These are phyloP conservation scores for Imleria badia DNA, from an alignment of 768 basidiomycete genomes.

Conservation along the genomic window DNA sequence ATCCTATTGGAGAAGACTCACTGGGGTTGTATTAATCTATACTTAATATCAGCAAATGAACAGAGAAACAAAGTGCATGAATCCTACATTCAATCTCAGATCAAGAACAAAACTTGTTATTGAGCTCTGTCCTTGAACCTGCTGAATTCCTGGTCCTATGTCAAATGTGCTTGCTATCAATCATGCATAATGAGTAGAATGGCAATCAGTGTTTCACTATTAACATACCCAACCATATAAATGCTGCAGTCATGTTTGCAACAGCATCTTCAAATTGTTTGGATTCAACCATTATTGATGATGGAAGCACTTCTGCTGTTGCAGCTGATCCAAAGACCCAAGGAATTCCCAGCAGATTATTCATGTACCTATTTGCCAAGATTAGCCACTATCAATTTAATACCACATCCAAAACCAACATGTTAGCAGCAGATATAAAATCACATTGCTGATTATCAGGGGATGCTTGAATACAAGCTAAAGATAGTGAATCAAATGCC, in stretches of 20 bases:
- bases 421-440: background rate
- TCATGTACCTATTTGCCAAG: background rate
- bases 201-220: background rate
- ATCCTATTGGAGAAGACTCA: background rate
- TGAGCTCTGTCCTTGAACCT: background rate
- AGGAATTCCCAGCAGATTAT: background rate
- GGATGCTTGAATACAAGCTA: background rate
- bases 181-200: too few relatives aligned
- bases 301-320: background rate
- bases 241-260: background rate
- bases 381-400: background rate
- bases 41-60: background rate
- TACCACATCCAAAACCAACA: background rate
- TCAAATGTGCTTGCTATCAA: background rate
- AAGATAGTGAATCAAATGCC: too few relatives aligned
- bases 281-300: background rate
- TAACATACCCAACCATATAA: constrained; percentile 8
- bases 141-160: background rate
- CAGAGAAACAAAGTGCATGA: background rate
- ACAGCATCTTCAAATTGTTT: constrained; percentile 4
- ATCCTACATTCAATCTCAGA: background rate
- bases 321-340: background rate
- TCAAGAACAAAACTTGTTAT: background rate
- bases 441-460: background rate
- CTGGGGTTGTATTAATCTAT: background rate